These are phyloP conservation scores for Epichloe scottii DNA, from an alignment of 2,329 filamentous ascomycete species.

Conservation along the genomic window DNA sequence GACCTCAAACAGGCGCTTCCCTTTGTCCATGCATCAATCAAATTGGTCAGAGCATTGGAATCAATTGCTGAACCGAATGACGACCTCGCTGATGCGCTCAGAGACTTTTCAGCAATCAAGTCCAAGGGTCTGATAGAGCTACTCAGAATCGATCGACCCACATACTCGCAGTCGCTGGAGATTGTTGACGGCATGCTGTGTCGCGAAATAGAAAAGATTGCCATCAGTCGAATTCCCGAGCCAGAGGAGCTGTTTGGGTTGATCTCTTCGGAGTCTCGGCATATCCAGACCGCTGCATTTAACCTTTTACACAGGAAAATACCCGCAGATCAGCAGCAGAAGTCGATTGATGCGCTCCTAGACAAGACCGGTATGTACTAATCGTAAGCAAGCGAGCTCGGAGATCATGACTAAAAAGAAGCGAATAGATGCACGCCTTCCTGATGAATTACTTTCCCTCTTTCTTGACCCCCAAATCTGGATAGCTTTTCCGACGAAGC, in stretches of 20 bases:
- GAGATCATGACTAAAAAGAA: neutral
- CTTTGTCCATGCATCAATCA: slow-evolving; percentile 59
- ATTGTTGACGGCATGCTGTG: slow-evolving; percentile 66
- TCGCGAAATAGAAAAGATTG: slow-evolving; percentile 53
- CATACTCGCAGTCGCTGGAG: slow-evolving; percentile 50
- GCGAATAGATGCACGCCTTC: slow-evolving; percentile 49
- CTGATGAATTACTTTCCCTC: slow-evolving; percentile 74
- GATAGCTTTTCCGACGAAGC: slow-evolving; percentile 53
- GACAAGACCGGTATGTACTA: slow-evolving; percentile 45
- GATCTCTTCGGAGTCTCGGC: slow-evolving; percentile 60
- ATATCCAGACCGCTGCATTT: slow-evolving; percentile 72
- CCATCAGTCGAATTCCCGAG: slow-evolving; percentile 48
- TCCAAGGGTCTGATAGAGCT: slow-evolving; percentile 48
- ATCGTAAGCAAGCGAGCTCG: neutral
- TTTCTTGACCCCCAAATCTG: slow-evolving; percentile 64
- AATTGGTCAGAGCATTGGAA: slow-evolving; percentile 52
- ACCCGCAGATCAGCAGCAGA: slow-evolving; percentile 63
- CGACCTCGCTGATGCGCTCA: slow-evolving; percentile 66
- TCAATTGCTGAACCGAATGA: slow-evolving; percentile 66
- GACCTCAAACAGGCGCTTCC: slow-evolving; percentile 39
- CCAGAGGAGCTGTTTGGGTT: slow-evolving; percentile 60
- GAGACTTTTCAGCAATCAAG: slow-evolving; percentile 42
- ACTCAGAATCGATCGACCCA: slow-evolving; percentile 39
- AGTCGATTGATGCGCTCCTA: slow-evolving; percentile 64
- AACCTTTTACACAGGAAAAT: slow-evolving; percentile 69